Percentiles rank a stretch among this genome's conserved stretches.
Conservation (phyloP, 495 filamentous ascomycete species). For the Annulohypoxylon nitens region DNA sequence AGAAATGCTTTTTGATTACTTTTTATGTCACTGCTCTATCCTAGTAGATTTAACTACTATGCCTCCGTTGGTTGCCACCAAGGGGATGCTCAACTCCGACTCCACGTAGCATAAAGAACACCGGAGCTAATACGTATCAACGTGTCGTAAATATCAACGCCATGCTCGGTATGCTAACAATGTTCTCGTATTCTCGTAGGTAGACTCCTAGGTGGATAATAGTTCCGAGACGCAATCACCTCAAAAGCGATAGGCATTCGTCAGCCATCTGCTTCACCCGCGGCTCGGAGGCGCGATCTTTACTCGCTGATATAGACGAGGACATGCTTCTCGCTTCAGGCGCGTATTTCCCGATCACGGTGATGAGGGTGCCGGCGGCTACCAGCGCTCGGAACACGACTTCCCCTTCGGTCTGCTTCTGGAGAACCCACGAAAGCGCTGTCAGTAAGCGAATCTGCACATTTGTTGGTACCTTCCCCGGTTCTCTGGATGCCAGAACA, state of each 20-base stretch:
- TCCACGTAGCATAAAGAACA: background rate
- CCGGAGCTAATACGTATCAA: background rate
- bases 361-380: constrained; percentile 81
- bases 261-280: constrained; percentile 69
- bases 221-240: constrained; percentile 10
- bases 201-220: no score
- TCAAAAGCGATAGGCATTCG: constrained; percentile 70
- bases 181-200: background rate
- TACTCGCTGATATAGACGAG: constrained; percentile 43
- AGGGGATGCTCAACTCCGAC: background rate
- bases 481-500: constrained; percentile 63
- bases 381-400: constrained; percentile 86
- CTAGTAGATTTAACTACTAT: background rate
- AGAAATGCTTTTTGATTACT: background rate
- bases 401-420: constrained; percentile 79
- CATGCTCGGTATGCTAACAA: background rate
- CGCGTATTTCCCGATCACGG: constrained; percentile 61
- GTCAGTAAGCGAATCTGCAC: constrained; percentile 50
- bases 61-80: background rate
- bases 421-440: constrained; percentile 72
- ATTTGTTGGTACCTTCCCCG: constrained; percentile 43
- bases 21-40: background rate
- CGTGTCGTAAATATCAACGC: background rate
- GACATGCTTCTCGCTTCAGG: constrained; percentile 56
- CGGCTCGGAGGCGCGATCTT: constrained; percentile 59